Evolutionary conservation across 2,329 filamentous ascomycete species (phyloP).

Genomic region (Reticulascus tulasneorum): DNA sequence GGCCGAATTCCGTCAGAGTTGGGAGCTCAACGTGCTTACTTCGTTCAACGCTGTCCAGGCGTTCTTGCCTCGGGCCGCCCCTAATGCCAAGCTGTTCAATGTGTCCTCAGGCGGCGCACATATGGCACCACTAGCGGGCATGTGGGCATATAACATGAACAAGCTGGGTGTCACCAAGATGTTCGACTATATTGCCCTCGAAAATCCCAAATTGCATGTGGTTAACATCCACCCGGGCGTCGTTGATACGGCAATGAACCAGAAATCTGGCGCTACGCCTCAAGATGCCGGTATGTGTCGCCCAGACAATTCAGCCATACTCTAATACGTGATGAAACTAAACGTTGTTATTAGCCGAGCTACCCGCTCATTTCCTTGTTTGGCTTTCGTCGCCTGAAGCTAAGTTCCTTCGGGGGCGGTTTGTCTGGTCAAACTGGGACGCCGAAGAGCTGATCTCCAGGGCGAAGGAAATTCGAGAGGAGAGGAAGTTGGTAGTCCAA

Average conservation of each 20-base stretch:
- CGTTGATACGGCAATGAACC: slow-evolving; percentile 18
- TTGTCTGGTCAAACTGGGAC: slow-evolving; percentile 48
- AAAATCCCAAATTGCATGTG: slow-evolving; percentile 19
- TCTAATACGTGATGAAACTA: too few species aligned
- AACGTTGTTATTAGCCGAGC: too few species aligned
- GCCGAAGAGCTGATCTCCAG: slow-evolving; percentile 46
- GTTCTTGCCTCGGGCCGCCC: slow-evolving; percentile 38
- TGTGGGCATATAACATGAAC: slow-evolving; percentile 12
- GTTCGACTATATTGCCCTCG: slow-evolving; percentile 20
- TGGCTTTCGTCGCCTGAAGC: slow-evolving; percentile 43
- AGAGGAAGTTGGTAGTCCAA: too few species aligned
- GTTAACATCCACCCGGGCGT: slow-evolving; percentile 20
- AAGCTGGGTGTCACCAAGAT: slow-evolving; percentile 26
- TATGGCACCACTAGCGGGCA: background rate
- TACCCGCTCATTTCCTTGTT: slow-evolving; percentile 37
- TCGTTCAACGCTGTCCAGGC: slow-evolving; percentile 35
- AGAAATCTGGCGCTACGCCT: too few species aligned
- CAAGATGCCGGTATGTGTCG: too few species aligned
- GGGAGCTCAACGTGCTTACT: too few species aligned
- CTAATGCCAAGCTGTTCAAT: background rate
- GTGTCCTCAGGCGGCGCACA: background rate
- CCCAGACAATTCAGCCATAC: too few species aligned
- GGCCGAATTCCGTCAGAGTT: too few species aligned
- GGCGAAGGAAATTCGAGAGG: too few species aligned
- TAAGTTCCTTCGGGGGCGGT: slow-evolving; percentile 39